A percentile compares a stretch with the other conserved stretches of the same genome.
Evolutionary conservation across 192 early-diverging fungal genomes (phyloP).

Genomic region (Backusella australiensis): DNA sequence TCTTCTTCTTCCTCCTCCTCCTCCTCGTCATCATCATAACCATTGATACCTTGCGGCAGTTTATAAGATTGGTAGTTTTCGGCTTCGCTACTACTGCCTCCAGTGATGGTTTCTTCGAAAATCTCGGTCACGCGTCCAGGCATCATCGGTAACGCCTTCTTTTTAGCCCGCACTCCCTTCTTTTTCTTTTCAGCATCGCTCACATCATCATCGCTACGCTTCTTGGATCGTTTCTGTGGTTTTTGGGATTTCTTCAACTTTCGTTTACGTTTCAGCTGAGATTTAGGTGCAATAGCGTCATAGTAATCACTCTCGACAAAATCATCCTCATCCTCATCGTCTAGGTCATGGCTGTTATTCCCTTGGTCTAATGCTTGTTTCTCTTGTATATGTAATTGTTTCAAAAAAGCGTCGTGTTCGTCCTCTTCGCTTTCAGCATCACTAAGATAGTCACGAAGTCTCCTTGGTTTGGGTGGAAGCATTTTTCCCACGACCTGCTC

Average conservation of each 20-base stretch:
- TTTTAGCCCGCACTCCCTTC: not conserved
- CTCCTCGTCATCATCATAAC: not conserved
- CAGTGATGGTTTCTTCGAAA: not conserved
- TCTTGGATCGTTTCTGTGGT: constrained; percentile 2
- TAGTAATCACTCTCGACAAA: constrained; percentile 20
- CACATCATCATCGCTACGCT: constrained; percentile 1
- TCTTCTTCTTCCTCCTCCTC: constrained; percentile 1
- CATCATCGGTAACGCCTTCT: not conserved
- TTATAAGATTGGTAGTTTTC: not conserved
- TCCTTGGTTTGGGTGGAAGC: constrained; percentile 18
- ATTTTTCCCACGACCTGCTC: constrained; percentile 2
- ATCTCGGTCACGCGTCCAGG: not conserved
- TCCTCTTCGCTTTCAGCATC: constrained; percentile 41
- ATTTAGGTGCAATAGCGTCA: not conserved
- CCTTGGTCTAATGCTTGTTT: constrained; percentile 2
- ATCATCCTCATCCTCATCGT: constrained; percentile 2
- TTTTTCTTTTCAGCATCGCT: not conserved
- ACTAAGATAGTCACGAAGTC: constrained; percentile 49
- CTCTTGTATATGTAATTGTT: constrained; percentile 43
- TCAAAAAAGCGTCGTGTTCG: constrained; percentile 46
- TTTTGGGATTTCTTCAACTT: not conserved
- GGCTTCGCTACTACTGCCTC: not conserved
- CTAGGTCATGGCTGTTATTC: not conserved
- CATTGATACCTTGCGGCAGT: not conserved
- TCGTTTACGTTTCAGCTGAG: not conserved